Conservation (phyloP, 2,329 filamentous ascomycete species). For the Colletotrichum acutatum region DNA sequence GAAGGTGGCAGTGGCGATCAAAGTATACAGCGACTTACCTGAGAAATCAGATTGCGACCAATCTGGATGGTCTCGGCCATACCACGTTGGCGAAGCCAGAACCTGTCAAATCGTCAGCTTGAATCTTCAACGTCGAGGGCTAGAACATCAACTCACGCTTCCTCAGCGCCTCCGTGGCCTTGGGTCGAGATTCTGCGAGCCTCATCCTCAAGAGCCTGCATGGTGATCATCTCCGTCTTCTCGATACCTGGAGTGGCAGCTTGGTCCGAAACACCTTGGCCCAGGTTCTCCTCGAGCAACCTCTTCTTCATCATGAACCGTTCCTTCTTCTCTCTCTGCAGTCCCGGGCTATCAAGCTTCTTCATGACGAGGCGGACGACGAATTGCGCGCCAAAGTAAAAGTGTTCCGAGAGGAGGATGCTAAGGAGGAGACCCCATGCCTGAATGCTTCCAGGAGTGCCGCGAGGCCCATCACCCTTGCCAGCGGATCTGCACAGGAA, state of each 20-base stretch:
- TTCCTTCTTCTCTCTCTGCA: slow-evolving; percentile 86
- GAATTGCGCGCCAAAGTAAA: slow-evolving; percentile 83
- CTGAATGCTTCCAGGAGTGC: slow-evolving; percentile 76
- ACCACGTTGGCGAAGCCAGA: slow-evolving; percentile 71
- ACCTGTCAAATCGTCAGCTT: slow-evolving; percentile 50
- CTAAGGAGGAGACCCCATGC: slow-evolving; percentile 84
- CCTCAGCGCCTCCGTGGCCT: slow-evolving; percentile 62
- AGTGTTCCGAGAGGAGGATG: slow-evolving; percentile 88
- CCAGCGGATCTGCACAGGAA: slow-evolving; percentile 91
- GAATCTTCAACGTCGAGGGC: not conserved
- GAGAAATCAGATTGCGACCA: slow-evolving; percentile 65
- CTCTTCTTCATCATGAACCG: slow-evolving; percentile 83
- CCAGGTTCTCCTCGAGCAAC: slow-evolving; percentile 79
- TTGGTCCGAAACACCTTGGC: slow-evolving; percentile 63
- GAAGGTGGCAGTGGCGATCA: not conserved
- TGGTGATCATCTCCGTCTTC: slow-evolving; percentile 71
- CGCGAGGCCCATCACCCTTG: slow-evolving; percentile 71
- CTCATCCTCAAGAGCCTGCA: slow-evolving; percentile 72
- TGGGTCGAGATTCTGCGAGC: slow-evolving; percentile 61
- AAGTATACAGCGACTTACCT: slow-evolving; percentile 43
- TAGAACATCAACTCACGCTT: slow-evolving; percentile 53
- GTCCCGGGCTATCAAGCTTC: slow-evolving; percentile 86
- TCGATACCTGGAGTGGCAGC: slow-evolving; percentile 58
- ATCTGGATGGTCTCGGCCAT: slow-evolving; percentile 68
- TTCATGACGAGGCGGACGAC: slow-evolving; percentile 77